Evolutionary conservation across 164 flowering plant genomes (phyloP).

Genomic region (Annona cherimola): DNA sequence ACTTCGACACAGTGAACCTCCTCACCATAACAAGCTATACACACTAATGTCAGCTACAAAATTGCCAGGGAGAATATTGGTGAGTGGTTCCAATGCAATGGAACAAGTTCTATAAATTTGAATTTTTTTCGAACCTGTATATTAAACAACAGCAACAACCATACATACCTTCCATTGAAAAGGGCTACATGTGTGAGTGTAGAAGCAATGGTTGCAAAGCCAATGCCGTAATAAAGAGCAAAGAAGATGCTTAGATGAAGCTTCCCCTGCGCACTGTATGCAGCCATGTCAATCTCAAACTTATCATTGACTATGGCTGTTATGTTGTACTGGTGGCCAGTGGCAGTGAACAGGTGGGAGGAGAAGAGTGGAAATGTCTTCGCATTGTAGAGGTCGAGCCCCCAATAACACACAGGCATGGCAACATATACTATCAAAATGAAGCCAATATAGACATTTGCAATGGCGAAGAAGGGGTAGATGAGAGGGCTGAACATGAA

Average conservation of each 20-base stretch:
- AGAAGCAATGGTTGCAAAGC: constrained; percentile 53
- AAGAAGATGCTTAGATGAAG: constrained; percentile 46
- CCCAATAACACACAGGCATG: constrained; percentile 41
- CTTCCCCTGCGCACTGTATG: constrained; percentile 32
- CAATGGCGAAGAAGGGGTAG: constrained; percentile 38
- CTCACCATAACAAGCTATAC: too few species aligned
- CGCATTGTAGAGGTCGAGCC: constrained; percentile 28
- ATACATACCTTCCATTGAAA: constrained; percentile 52
- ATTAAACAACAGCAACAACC: neutral
- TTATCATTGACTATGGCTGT: constrained; percentile 38
- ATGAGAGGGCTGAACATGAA: constrained; percentile 41
- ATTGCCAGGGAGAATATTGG: too few species aligned
- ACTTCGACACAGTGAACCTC: too few species aligned
- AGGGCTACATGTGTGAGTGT: constrained; percentile 52
- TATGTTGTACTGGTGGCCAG: constrained; percentile 33
- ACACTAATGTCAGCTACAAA: too few species aligned
- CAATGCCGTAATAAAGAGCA: constrained; percentile 49
- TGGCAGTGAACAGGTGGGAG: constrained; percentile 30
- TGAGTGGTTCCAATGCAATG: too few species aligned
- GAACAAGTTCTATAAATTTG: too few species aligned
- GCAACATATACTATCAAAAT: constrained; percentile 27
- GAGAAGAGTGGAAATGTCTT: constrained; percentile 43
- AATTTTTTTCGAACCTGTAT: too few species aligned
- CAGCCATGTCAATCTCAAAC: constrained; percentile 35
- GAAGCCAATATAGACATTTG: constrained; percentile 36